A percentile compares a stretch with the other conserved stretches of the same genome.
Evolutionary conservation across 148 eudicot species (phyloP).

Genomic region (Persicaria maculosa): DNA sequence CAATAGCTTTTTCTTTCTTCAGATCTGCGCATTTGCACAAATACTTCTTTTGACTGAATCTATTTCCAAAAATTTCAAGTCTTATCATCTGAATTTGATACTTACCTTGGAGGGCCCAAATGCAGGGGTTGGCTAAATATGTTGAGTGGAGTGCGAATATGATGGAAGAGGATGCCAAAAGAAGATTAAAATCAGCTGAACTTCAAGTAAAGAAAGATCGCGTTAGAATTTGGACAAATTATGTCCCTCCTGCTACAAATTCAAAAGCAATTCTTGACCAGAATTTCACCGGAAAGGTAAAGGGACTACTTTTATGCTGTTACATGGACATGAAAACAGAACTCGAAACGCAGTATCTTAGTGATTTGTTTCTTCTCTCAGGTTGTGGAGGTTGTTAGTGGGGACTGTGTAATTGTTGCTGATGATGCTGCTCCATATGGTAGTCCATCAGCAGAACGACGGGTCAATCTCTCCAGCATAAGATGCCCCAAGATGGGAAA

Average conservation of each 20-base stretch:
- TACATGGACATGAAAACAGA: no score
- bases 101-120: not conserved
- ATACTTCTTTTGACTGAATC: no score
- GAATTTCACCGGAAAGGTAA: constrained; percentile 91
- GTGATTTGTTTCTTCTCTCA: constrained; percentile 8
- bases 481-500: constrained; percentile 79
- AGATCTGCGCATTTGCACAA: not conserved
- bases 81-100: not conserved
- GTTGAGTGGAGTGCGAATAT: constrained; percentile 90
- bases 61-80: not conserved
- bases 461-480: constrained; percentile 93
- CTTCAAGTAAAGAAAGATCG: constrained; percentile 78
- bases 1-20: no score
- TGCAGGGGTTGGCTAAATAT: constrained; percentile 85
- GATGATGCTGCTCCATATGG: constrained; percentile 92
- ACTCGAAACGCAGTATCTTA: no score
- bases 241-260: constrained; percentile 66
- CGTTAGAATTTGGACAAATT: constrained; percentile 76
- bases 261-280: constrained; percentile 90
- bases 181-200: constrained; percentile 61
- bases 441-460: constrained; percentile 78
- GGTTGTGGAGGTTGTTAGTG: constrained; percentile 95
- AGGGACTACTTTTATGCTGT: not conserved
- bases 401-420: constrained; percentile 82
- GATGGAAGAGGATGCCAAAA: constrained; percentile 69